A percentile compares a stretch with the other conserved stretches of the same genome.
phyloP scores from a whole-genome alignment of 1,139 yeast genomes.

The Hemisphaericaspora xylofermentans region DNA sequence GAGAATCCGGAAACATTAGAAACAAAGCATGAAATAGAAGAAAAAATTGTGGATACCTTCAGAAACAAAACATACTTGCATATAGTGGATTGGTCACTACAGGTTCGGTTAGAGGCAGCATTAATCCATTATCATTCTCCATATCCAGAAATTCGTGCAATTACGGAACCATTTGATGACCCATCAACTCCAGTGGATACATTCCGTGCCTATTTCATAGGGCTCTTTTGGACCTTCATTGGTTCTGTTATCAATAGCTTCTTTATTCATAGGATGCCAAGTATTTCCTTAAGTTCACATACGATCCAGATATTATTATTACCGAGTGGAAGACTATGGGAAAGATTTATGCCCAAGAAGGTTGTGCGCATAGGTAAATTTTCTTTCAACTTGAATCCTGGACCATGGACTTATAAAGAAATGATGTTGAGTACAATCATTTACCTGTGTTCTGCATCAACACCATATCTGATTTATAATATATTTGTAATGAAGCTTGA shows the following conservation, averaged over 20 bases:
- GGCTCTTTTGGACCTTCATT: conserved; percentile 41
- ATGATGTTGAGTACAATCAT: conserved; percentile 56
- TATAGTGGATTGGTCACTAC: conserved; percentile 36
- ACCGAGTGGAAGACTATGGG: conserved; percentile 46
- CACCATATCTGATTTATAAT: conserved; percentile 46
- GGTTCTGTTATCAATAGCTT: conserved; percentile 46
- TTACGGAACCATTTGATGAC: conserved; percentile 47
- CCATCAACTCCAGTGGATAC: conserved; percentile 40
- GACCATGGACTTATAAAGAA: conserved; percentile 64
- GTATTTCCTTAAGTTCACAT: conserved; percentile 37
- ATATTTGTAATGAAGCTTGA: conserved; percentile 48
- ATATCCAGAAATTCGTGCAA: conserved; percentile 46
- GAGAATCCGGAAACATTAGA: conserved; percentile 13
- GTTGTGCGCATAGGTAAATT: conserved; percentile 22
- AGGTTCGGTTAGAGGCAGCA: conserved; percentile 40
- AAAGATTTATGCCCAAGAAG: conserved; percentile 29
- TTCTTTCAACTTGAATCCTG: conserved; percentile 37
- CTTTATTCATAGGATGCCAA: conserved; percentile 45
- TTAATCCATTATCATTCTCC: conserved; percentile 47
- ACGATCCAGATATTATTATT: conserved; percentile 43
- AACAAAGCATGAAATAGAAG: conserved; percentile 12
- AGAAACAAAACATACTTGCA: conserved; percentile 30
- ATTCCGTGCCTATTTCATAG: conserved; percentile 40
- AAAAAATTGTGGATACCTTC: conserved; percentile 13
- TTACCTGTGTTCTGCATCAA: conserved; percentile 45